phyloP scores from a whole-genome alignment of 2,329 filamentous ascomycete genomes.

The Allantophomopsis lycopodina region DNA sequence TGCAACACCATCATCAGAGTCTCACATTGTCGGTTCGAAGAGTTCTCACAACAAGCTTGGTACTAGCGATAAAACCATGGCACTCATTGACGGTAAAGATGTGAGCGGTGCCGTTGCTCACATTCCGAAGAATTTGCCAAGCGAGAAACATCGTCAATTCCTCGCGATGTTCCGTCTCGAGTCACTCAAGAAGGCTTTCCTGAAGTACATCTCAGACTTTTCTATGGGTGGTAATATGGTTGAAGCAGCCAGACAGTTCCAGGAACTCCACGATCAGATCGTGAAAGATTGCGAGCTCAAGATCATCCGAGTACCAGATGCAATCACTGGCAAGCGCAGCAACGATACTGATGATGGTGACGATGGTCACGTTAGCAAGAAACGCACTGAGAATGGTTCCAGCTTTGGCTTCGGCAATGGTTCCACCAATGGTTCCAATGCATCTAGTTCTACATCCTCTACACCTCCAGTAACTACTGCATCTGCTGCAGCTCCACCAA shows the following conservation, averaged over 20 bases:
- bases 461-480: background rate
- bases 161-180: constrained; percentile 14
- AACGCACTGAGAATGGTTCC: background rate
- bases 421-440: background rate
- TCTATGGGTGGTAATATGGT: constrained; percentile 3
- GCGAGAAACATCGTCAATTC: constrained; percentile 10
- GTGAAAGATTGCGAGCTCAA: constrained; percentile 1
- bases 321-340: constrained; percentile 9
- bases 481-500: background rate
- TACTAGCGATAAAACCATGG: background rate
- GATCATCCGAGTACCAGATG: background rate
- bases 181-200: constrained; percentile 14
- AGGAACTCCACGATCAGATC: constrained; percentile 6
- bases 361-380: constrained; percentile 11
- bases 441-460: background rate
- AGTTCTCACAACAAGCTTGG: too few relatives aligned
- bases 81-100: background rate
- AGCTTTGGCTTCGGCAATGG: background rate
- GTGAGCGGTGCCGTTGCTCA: background rate
- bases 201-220: constrained; percentile 8
- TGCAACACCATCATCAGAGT: too few relatives aligned
- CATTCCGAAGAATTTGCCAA: constrained; percentile 10
- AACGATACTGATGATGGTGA: constrained; percentile 7
- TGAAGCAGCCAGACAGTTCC: constrained; percentile 4
- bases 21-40: too few relatives aligned